phyloP scores from a whole-genome alignment of 1,139 yeast species.

The Sugiyamaella xylanicola region DNA sequence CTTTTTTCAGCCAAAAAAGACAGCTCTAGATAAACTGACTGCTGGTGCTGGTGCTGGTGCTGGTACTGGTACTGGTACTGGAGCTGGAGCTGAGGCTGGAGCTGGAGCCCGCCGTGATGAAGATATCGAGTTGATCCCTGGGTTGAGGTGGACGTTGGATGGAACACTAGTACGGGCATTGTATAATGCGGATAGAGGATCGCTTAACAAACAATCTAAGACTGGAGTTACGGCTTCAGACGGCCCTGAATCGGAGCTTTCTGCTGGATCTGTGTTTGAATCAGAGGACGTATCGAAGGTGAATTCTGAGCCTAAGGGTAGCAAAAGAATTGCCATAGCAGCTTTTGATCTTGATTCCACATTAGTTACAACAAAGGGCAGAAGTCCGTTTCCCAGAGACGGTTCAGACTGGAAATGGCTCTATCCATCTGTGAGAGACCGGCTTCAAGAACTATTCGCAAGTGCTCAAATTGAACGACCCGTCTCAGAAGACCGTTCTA shows the following conservation, averaged over 20 bases:
- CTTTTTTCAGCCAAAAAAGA: conserved; percentile 9
- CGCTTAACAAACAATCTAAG: background rate
- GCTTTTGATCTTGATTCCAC: conserved; percentile 82
- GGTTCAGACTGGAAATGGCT: conserved; percentile 74
- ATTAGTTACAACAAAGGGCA: conserved; percentile 61
- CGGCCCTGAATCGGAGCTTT: background rate
- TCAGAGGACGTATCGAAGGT: too few species aligned
- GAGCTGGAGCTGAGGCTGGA: background rate
- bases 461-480: too few species aligned
- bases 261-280: too few species aligned
- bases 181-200: background rate
- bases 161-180: conserved; percentile 9
- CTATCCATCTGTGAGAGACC: conserved; percentile 28
- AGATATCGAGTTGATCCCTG: background rate
- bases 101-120: background rate
- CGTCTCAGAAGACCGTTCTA: too few species aligned
- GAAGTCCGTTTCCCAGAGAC: conserved; percentile 55
- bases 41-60: background rate
- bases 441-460: background rate
- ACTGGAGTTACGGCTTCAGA: too few species aligned
- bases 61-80: background rate
- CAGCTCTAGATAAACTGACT: background rate
- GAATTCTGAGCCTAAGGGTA: background rate
- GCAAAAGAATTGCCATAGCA: conserved; percentile 45
- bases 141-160: conserved; percentile 15